Evolutionary conservation across 345 rosid species (phyloP), one percentile per base, ranked within the genome.

Genomic region (Turritis glabra): DNA sequence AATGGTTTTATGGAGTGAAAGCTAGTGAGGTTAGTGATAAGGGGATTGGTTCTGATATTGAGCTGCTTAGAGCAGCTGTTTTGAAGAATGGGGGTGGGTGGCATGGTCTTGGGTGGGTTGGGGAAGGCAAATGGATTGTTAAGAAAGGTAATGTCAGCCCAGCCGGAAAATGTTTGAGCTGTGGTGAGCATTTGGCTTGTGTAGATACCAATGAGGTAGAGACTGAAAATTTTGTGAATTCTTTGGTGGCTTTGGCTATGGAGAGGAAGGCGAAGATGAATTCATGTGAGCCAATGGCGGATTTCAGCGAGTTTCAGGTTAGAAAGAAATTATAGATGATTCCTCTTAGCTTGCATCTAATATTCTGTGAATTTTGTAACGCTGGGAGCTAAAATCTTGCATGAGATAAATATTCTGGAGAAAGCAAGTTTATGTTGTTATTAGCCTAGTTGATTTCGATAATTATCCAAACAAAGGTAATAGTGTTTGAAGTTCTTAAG

Each of bases 91-190:
- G 97, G 10, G 96, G 93, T 1, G 97, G 98, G 66, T 94, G 95
- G 97, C 97, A 94, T 70, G 97, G 98, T 55, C 64, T 85, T 44
- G 98, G 98, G 15, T 94, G 97, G 97, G 76, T 87, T 75, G 97
- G 97, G 67, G 70, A 83, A 48, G 96, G 95, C 26, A 87, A 77
- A 60, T 93, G 92, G 94, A 72, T 59, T 32, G 86, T 87, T 78
- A 76, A 64, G 75, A 88, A 82, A 77, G 93, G 86, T 67, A 77
- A 10, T 56, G 89, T 85, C 44, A 79, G 81, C 47, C 59, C 27
- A 30, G 67, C 33, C 35, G 96, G 98, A 13, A 73, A 68, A 65
- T 91, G 98, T 77, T 80, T 83, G 37, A 82, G 86, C 79, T 94
- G 96, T 48, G 80, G 83, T 41, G 93, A 82, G 61, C 81, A 61